Percentiles rank a stretch among this genome's conserved stretches.
phyloP scores from a whole-genome alignment of 768 basidiomycete species.

The Thelephora aurantiotincta region DNA sequence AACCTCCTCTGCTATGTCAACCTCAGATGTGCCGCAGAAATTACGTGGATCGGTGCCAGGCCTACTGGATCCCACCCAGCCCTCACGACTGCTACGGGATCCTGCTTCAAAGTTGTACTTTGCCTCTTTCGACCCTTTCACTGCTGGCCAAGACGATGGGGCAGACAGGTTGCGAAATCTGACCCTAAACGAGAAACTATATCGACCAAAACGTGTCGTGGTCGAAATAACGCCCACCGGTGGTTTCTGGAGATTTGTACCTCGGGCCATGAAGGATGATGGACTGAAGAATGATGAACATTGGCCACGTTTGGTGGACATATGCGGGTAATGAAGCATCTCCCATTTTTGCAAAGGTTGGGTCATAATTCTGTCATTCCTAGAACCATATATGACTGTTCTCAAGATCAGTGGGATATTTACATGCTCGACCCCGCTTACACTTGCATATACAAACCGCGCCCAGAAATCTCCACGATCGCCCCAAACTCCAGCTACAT shows the following conservation, averaged over 20 bases:
- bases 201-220: constrained; percentile 57
- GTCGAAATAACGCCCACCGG: constrained; percentile 42
- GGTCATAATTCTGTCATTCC: background rate
- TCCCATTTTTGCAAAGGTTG: background rate
- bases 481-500: constrained; percentile 7
- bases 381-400: constrained; percentile 29
- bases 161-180: constrained; percentile 25
- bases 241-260: constrained; percentile 65
- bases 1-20: background rate
- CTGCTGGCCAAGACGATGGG: constrained; percentile 28
- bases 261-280: constrained; percentile 43
- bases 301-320: constrained; percentile 53
- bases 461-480: constrained; percentile 16
- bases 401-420: constrained; percentile 77
- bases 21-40: background rate
- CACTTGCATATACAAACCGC: constrained; percentile 37
- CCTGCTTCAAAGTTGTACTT: constrained; percentile 51
- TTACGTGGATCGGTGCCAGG: constrained; percentile 42
- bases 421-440: constrained; percentile 73
- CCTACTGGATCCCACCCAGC: constrained; percentile 48
- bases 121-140: constrained; percentile 58
- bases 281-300: constrained; percentile 50
- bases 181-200: constrained; percentile 30
- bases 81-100: constrained; percentile 42
- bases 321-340: constrained; percentile 47